Evolutionary conservation across 805 yeast species (phyloP).

Genomic region (Candida orba): DNA sequence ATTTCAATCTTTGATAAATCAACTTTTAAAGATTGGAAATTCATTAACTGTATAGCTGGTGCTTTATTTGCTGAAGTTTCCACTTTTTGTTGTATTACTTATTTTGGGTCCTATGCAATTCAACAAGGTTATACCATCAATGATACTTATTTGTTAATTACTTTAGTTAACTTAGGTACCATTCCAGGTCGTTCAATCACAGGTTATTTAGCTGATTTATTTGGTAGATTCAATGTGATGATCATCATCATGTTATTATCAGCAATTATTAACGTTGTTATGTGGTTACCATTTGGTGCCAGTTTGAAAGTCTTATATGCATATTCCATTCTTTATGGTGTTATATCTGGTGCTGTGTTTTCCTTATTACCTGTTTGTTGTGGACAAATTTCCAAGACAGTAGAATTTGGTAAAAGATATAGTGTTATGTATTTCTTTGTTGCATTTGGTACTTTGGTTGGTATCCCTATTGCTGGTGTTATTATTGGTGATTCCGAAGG

Average conservation of each 20-base stretch:
- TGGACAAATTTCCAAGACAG: conserved; percentile 48
- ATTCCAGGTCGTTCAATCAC: conserved; percentile 37
- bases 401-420: conserved; percentile 46
- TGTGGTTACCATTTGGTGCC: conserved; percentile 36
- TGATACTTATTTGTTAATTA: conserved; percentile 38
- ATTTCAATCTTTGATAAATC: conserved; percentile 24
- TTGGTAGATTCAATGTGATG: conserved; percentile 51
- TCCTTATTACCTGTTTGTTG: conserved; percentile 52
- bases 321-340: conserved; percentile 44
- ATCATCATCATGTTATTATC: conserved; percentile 29
- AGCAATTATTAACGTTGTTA: conserved; percentile 28
- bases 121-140: conserved; percentile 34
- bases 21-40: conserved; percentile 38
- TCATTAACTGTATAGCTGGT: conserved; percentile 36
- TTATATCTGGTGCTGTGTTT: conserved; percentile 46
- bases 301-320: conserved; percentile 29
- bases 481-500: conserved; percentile 29
- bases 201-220: conserved; percentile 35
- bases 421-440: conserved; percentile 53
- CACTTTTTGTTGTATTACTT: conserved; percentile 39
- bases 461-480: conserved; percentile 45
- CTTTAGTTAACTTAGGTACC: conserved; percentile 35
- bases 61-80: conserved; percentile 41
- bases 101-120: conserved; percentile 44
- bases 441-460: conserved; percentile 42